Percentiles rank a stretch among this genome's conserved stretches.
Conservation (phyloP, 306 rosid genomes). For the Crataegus laevigata region DNA sequence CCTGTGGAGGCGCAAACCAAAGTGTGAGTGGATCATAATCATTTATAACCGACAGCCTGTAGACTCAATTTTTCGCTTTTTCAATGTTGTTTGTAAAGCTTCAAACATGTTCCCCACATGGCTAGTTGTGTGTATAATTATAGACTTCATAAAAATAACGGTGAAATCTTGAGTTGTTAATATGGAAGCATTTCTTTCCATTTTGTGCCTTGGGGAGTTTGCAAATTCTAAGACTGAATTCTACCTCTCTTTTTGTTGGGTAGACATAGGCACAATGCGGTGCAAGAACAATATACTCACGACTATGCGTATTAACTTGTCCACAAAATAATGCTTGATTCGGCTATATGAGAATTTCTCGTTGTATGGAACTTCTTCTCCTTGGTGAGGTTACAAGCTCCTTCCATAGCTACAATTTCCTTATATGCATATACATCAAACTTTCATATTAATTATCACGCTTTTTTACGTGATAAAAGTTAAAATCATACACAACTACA, state of each 20-base stretch:
- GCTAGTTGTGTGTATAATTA: neutral
- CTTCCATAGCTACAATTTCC: neutral
- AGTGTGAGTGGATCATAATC: no score
- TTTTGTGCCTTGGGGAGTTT: no score
- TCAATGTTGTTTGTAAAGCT: constrained; percentile 30
- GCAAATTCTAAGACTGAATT: no score
- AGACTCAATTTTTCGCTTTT: neutral
- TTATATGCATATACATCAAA: neutral
- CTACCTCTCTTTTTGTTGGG: no score
- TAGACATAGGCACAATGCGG: no score
- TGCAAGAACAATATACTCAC: neutral
- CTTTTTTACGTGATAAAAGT: no score
- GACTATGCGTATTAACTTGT: no score
- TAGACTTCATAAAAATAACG: neutral
- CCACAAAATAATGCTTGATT: no score
- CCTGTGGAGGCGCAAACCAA: no score
- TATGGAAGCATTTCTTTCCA: no score
- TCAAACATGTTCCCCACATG: constrained; percentile 1
- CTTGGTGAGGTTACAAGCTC: neutral
- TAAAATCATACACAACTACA: no score
- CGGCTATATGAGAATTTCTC: neutral
- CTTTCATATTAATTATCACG: no score
- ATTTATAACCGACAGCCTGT: neutral
- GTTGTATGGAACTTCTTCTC: neutral
- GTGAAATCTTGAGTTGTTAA: neutral